These are phyloP conservation scores for Microascus cirrosus DNA, from an alignment of 2,329 filamentous ascomycete genomes.

Conservation along the genomic window DNA sequence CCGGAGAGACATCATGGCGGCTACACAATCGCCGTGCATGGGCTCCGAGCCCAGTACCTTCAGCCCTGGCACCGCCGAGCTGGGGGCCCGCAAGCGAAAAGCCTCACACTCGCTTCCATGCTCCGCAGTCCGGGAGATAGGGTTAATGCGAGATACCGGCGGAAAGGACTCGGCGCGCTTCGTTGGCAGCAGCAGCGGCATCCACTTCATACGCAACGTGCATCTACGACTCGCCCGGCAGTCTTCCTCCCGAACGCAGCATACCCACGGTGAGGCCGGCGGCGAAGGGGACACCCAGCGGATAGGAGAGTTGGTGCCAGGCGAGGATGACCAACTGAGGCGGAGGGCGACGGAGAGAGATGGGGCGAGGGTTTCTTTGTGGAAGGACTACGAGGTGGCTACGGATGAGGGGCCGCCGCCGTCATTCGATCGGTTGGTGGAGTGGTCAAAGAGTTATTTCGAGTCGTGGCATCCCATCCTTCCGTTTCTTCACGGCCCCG, in stretches of 20 bases:
- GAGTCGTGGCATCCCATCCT: conserved; percentile 46
- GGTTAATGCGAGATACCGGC: conserved; percentile 36
- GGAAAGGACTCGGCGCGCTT: conserved; percentile 37
- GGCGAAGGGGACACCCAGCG: conserved; percentile 6
- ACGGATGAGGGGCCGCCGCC: conserved; percentile 8
- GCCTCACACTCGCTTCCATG: conserved; percentile 10
- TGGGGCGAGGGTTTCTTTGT: conserved; percentile 16
- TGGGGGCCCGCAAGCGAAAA: conserved; percentile 13
- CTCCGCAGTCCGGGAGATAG: conserved; percentile 18
- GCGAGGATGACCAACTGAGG: conserved; percentile 41
- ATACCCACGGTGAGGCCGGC: conserved; percentile 7
- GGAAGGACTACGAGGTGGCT: conserved; percentile 22
- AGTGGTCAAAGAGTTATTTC: conserved; percentile 42
- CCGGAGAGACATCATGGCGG: conserved; percentile 11
- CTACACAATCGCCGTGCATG: conserved; percentile 16
- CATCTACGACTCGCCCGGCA: conserved; percentile 31
- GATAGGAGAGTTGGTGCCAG: conserved; percentile 30
- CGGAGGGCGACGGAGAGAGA: conserved; percentile 10
- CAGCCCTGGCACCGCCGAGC: conserved; percentile 9
- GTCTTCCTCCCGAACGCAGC: conserved; percentile 10
- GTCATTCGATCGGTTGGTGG: conserved; percentile 35
- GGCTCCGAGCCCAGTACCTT: conserved; percentile 13
- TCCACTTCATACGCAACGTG: conserved; percentile 46
- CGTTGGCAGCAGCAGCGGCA: conserved; percentile 45
- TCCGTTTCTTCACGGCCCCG: conserved; percentile 43